Conservation (phyloP, 2,329 filamentous ascomycete genomes). For the Fonsecaea pugnacius region DNA sequence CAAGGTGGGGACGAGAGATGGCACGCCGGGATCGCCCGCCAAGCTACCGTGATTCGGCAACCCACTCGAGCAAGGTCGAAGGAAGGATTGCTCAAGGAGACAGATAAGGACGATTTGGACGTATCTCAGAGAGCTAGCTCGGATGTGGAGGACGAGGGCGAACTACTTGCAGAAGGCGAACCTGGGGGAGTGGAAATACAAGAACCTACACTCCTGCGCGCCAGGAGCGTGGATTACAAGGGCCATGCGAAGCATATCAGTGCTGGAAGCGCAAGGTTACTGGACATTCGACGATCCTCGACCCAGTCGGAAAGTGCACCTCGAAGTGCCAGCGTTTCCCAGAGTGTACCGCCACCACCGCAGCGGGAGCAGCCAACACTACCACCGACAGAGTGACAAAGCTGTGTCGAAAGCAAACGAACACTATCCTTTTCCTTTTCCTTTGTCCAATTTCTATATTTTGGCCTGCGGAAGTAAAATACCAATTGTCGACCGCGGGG, state of each 20-base stretch:
- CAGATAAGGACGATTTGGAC: constrained; percentile 43
- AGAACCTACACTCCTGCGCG: constrained; percentile 51
- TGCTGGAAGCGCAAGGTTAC: constrained; percentile 74
- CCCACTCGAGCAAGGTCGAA: constrained; percentile 63
- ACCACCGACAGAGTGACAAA: constrained; percentile 11
- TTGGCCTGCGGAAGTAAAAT: constrained; percentile 4
- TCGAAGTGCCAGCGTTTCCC: constrained; percentile 24
- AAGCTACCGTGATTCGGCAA: constrained; percentile 68
- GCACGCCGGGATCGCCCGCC: constrained; percentile 59
- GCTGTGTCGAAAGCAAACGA: neutral
- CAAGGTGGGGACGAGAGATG: constrained; percentile 48
- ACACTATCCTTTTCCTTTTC: constrained; percentile 13
- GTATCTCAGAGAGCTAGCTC: constrained; percentile 42
- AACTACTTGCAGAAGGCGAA: constrained; percentile 37
- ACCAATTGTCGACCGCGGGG: constrained; percentile 5
- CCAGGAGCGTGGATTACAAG: constrained; percentile 71
- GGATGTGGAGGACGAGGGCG: constrained; percentile 40
- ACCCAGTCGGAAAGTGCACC: constrained; percentile 51
- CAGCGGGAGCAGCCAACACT: constrained; percentile 18
- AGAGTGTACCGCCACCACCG: constrained; percentile 13
- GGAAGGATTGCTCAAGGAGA: constrained; percentile 63
- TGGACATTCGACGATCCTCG: constrained; percentile 67
- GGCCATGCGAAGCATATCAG: constrained; percentile 73
- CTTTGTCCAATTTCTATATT: constrained; percentile 25
- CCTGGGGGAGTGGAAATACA: constrained; percentile 26